These are phyloP conservation scores for Diatrype stigma DNA, from an alignment of 2,329 filamentous ascomycete species.

Conservation along the genomic window DNA sequence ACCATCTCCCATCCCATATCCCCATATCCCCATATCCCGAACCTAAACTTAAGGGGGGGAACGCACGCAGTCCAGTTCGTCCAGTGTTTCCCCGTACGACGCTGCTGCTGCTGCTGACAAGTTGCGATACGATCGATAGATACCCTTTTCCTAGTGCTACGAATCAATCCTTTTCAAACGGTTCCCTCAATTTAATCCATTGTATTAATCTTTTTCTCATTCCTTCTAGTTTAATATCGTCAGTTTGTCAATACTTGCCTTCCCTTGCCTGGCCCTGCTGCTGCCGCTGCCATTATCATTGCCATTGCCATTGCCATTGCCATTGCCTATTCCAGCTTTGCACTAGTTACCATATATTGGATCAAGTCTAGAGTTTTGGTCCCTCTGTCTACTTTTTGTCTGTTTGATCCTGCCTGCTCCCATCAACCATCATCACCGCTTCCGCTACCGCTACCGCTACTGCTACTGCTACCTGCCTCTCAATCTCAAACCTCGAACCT, in stretches of 20 bases:
- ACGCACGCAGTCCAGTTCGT: neutral
- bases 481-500: neutral
- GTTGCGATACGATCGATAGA: neutral
- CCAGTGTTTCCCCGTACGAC: neutral
- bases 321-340: too few species aligned
- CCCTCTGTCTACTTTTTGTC: too few species aligned
- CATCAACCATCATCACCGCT: too few species aligned
- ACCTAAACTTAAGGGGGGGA: neutral
- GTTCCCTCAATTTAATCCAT: neutral
- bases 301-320: too few species aligned
- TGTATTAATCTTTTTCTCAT: neutral
- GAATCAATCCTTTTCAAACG: neutral
- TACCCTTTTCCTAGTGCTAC: neutral
- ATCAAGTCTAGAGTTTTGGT: too few species aligned
- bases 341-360: too few species aligned
- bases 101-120: neutral
- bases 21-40: too few species aligned
- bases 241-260: neutral
- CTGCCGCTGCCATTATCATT: neutral
- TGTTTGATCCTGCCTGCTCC: too few species aligned
- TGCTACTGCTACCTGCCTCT: neutral
- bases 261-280: neutral
- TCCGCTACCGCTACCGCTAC: neutral
- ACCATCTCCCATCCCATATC: too few species aligned
- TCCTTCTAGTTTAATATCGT: neutral